Base-by-base conservation (phyloP, 163 green algal species). In the Chlamydomonas reinhardtii region DNA sequence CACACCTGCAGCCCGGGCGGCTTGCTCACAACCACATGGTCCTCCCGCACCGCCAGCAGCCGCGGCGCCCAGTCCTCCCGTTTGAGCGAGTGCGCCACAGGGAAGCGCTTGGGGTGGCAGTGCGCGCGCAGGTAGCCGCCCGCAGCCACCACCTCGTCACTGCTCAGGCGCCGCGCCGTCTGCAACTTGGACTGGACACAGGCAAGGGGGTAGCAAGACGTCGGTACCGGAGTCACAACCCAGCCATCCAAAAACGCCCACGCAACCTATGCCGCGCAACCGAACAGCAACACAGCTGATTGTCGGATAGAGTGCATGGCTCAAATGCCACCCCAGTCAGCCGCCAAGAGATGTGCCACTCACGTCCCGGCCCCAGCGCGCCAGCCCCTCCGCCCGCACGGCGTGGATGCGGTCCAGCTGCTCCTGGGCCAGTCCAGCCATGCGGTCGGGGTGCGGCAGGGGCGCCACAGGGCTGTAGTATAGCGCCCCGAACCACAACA, bases 1-100 rank as follows among this genome's bases (percentile, higher is more conserved):
- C 69, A 6, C 4, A 95, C 94, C 70, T 94, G 94, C 43, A 98
- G 84, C 27, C 93, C 93, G 11, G 91, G 39, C 2, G 95, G 95
- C 90, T 98, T 98, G 91, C 94, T 90, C 12, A 97, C 82, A 31
- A 96, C 93, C 32, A 96, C 89, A 70, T 80, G 96, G 43, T 94
- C 87, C 0, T 71, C 37, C 2, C 17, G 61, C 31, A 89, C 70
- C 17, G 77, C 80, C 17, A 97, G 27, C 0, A 97, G 43, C 0
- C 90, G 77, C 17, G 56, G 92, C 77, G 0, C 83, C 48, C 17
- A 16, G 24, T 66, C 59, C 17, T 66, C 20, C 20, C 0, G 9
- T 2, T 22, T 66, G 29, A 75, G 75, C 0, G 43, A 39, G 72
- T 95, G 84, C 37, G 90, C 92, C 0, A 86, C 89, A 1, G 94